Base-by-base conservation (phyloP, 257 asterid species). In the Solanum dulcamara region DNA sequence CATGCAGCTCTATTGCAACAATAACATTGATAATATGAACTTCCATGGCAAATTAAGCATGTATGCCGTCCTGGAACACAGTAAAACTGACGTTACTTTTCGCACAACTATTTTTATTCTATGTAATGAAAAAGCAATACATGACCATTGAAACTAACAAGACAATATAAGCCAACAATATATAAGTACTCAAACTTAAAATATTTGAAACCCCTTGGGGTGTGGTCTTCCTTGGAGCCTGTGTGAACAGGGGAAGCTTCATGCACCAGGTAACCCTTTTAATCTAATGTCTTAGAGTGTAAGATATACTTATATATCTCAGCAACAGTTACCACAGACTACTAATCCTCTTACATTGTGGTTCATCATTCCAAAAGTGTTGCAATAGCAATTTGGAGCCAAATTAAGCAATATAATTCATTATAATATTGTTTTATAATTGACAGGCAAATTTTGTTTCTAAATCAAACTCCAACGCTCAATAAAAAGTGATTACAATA, bases 1-100 rank as follows among this genome's bases (percentile, higher is more conserved):
- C 99, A 96, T 13, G 89, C 87, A 68, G 97, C 91, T 7, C 38
- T 85, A 70, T 91, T 84, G 84, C 99, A 96, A 84, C 95, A 92
- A 87, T 92, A 91, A 85, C 99, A 96, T 77, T 80, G 92, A 87
- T 85, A 60, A 28, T 80, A 50, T 81, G 97, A 85, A 85, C 67
- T 33, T 83, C 15, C 89, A 5, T 18, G 5, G 85, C 98, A 95
- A 59, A 37, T 22, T 83, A 7, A 85, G 91, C 99, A 96, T 42
- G 40, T 64, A 86, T 96, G 98, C 96, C 98, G 86, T 83, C 75
- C 98, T 95, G 95, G 80, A 91, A 88, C 62, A 48, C 35, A 17
- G 80, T 30, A 66, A 50, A 42, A 44, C 32, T 42, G 55, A 10
- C 22, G 55, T 57, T 81, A 62, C 55, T 51, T 81, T 57, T 33